Evolutionary conservation across 352 stramenopile genomes (phyloP).

Genomic region (Discostella stelligera): DNA sequence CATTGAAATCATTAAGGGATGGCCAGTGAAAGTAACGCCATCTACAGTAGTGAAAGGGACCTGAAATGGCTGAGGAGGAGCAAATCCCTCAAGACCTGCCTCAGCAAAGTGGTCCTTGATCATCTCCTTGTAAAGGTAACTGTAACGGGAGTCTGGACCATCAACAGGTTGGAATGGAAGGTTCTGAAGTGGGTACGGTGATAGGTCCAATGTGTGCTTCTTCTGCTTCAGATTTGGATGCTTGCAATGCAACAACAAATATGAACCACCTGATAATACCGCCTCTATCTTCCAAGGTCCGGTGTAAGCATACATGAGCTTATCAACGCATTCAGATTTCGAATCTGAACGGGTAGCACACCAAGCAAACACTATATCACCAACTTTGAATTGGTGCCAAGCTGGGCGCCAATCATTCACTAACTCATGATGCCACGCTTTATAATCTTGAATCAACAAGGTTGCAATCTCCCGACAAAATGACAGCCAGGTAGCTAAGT

Average conservation of each 20-base stretch:
- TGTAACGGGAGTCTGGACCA: conserved; percentile 4
- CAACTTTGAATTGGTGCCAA: neutral
- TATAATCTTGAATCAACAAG: neutral
- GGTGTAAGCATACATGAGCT: conserved; percentile 5
- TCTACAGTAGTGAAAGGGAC: neutral
- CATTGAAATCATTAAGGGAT: conserved; percentile 10
- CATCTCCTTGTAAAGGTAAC: conserved; percentile 9
- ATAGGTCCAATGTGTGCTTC: conserved; percentile 1
- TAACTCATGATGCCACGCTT: neutral
- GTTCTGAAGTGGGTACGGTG: conserved; percentile 10
- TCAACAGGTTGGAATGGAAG: conserved; percentile 13
- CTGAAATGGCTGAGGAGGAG: neutral
- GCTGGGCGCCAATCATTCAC: neutral
- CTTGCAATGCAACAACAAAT: conserved; percentile 9
- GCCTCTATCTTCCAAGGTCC: conserved; percentile 10
- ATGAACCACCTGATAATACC: conserved; percentile 12
- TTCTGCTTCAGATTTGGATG: neutral
- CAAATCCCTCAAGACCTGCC: neutral
- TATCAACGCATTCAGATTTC: neutral
- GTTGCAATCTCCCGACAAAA: neutral
- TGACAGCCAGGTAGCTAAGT: conserved; percentile 1
- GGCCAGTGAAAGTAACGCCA: conserved; percentile 3
- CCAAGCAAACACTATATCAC: neutral
- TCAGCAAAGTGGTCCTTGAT: neutral
- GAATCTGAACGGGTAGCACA: neutral